These are phyloP conservation scores for Dinochytrium kinnereticum DNA, from an alignment of 371 early-diverging fungal species.

Conservation along the genomic window DNA sequence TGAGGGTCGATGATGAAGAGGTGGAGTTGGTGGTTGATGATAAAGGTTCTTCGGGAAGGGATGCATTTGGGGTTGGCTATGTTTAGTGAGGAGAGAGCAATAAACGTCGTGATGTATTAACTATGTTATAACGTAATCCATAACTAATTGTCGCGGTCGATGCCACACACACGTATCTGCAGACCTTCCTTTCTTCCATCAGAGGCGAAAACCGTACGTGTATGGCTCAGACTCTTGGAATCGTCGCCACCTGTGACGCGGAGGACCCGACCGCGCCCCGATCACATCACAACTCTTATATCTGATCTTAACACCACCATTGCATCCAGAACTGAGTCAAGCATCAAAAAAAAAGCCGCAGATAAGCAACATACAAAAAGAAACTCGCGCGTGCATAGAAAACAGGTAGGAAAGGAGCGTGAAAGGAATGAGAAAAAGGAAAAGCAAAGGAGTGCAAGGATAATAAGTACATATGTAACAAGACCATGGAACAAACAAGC, in stretches of 20 bases:
- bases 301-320: conserved; percentile 48
- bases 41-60: too few relatives aligned
- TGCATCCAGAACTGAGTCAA: too few relatives aligned
- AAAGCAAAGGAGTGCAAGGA: neutral
- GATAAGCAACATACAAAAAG: too few relatives aligned
- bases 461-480: neutral
- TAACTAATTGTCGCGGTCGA: too few relatives aligned
- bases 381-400: neutral
- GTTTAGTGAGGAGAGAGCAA: too few relatives aligned
- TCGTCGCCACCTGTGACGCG: conserved; percentile 66
- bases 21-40: too few relatives aligned
- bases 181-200: conserved; percentile 63
- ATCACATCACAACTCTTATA: conserved; percentile 42
- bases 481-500: neutral
- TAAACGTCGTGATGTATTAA: too few relatives aligned
- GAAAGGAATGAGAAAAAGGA: neutral
- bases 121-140: too few relatives aligned
- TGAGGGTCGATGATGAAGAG: too few relatives aligned
- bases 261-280: conserved; percentile 14
- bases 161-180: too few relatives aligned
- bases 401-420: neutral
- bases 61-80: too few relatives aligned
- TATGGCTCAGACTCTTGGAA: conserved; percentile 76
- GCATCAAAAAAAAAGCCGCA: too few relatives aligned
- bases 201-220: conserved; percentile 68